Evolutionary conservation across 1,284 basidiomycete species (phyloP).

Genomic region (Puccinia coronata): DNA sequence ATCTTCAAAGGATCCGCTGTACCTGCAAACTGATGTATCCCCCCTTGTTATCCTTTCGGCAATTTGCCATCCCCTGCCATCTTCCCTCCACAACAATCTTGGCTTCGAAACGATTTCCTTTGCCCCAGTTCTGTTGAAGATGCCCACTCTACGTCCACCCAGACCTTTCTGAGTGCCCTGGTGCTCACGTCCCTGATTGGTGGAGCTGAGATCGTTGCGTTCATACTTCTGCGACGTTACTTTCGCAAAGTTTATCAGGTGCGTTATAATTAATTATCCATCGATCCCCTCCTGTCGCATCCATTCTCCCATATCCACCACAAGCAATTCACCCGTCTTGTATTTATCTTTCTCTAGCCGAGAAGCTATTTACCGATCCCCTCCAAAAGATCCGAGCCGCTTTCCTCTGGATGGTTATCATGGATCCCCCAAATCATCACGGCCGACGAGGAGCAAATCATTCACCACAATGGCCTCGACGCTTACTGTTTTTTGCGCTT

Average conservation of each 20-base stretch:
- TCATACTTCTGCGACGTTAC: conserved; percentile 58
- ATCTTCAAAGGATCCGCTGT: too few species aligned
- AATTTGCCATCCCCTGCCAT: too few species aligned
- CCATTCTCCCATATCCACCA: conserved; percentile 12
- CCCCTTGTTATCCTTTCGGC: too few species aligned
- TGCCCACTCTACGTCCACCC: conserved; percentile 53
- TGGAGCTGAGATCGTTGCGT: conserved; percentile 56
- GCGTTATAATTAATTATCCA: conserved; percentile 44
- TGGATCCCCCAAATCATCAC: conserved; percentile 60
- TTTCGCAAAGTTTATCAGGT: conserved; percentile 60
- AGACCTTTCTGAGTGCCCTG: conserved; percentile 57
- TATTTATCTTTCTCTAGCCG: conserved; percentile 45
- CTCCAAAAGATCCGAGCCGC: conserved; percentile 57
- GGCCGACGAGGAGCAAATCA: conserved; percentile 56
- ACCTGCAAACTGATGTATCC: too few species aligned
- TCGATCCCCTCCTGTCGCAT: neutral
- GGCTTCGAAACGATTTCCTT: too few species aligned
- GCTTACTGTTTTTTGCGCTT: conserved; percentile 92
- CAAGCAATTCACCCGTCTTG: conserved; percentile 56
- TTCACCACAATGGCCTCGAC: conserved; percentile 76
- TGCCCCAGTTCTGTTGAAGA: neutral
- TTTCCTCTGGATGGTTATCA: conserved; percentile 58
- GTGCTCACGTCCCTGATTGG: conserved; percentile 57
- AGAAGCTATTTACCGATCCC: conserved; percentile 23
- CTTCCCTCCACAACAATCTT: too few species aligned